Evolutionary conservation across 257 asterid species (phyloP).

Genomic region (Agastache rugosa): DNA sequence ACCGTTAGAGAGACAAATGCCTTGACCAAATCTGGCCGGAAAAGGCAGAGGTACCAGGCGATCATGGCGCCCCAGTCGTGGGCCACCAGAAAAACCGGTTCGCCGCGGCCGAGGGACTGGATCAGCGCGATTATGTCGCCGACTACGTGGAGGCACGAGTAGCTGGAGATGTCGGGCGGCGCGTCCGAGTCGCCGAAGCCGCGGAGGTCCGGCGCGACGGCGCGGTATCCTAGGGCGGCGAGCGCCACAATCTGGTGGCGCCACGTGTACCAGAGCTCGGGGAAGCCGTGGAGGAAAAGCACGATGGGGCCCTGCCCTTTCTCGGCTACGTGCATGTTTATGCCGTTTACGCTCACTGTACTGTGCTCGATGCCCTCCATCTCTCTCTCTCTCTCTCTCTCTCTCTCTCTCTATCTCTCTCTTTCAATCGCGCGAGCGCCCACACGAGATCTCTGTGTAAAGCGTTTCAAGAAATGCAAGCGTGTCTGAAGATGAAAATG

Average conservation of each 20-base stretch:
- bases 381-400: conserved; percentile 11
- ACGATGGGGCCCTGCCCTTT: conserved; percentile 67
- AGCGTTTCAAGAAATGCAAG: background rate
- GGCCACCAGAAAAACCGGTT: conserved; percentile 67
- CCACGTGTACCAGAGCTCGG: conserved; percentile 92
- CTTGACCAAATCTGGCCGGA: conserved; percentile 81
- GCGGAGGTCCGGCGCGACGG: conserved; percentile 92
- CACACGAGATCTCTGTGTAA: background rate
- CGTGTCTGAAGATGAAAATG: background rate
- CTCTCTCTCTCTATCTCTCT: background rate
- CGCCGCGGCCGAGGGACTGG: conserved; percentile 49
- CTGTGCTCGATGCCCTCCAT: conserved; percentile 71
- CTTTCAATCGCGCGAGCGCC: too few relatives aligned
- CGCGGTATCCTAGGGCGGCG: conserved; percentile 73
- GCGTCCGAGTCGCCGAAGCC: conserved; percentile 83
- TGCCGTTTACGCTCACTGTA: conserved; percentile 64
- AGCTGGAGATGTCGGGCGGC: conserved; percentile 49
- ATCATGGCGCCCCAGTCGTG: conserved; percentile 98
- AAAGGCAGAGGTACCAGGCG: conserved; percentile 69
- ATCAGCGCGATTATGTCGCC: conserved; percentile 82
- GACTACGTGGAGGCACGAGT: conserved; percentile 68
- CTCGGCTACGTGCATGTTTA: conserved; percentile 85
- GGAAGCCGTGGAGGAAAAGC: conserved; percentile 94
- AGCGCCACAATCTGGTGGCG: conserved; percentile 76
- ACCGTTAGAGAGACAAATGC: conserved; percentile 67